A percentile compares a stretch with the other conserved stretches of the same genome.
Conservation (phyloP, 176 grass and related monocot species). For the Pontederia crassipes region DNA sequence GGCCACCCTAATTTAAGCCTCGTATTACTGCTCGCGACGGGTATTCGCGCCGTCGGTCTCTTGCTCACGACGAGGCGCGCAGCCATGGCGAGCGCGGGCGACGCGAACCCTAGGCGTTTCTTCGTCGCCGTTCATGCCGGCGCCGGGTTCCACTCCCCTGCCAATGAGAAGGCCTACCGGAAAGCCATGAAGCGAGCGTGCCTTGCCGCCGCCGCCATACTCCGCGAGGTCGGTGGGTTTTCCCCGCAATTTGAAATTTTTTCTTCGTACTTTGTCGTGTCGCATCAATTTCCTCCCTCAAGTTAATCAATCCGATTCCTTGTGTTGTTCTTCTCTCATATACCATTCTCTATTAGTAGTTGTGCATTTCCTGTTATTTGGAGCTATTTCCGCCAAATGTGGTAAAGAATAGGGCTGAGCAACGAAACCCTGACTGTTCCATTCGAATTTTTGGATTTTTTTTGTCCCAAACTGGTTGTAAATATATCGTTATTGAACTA, state of each 20-base stretch:
- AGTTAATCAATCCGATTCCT: too few species aligned
- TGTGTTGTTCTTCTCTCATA: too few species aligned
- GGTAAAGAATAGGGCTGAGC: background rate
- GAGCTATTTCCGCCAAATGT: background rate
- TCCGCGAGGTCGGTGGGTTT: conserved; percentile 31
- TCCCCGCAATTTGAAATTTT: background rate
- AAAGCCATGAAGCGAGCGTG: conserved; percentile 75
- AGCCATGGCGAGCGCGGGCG: conserved; percentile 4
- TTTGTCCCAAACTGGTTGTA: too few species aligned
- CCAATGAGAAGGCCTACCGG: conserved; percentile 66
- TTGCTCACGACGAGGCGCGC: conserved; percentile 12
- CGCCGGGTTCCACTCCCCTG: conserved; percentile 68
- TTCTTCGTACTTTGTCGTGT: background rate
- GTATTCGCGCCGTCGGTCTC: background rate
- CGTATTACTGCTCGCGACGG: too few species aligned
- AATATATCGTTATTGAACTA: too few species aligned
- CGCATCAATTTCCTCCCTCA: too few species aligned
- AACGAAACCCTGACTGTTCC: too few species aligned
- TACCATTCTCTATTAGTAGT: too few species aligned
- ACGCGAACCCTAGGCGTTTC: conserved; percentile 26
- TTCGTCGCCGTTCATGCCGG: conserved; percentile 79
- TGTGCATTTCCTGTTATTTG: too few species aligned
- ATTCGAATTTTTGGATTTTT: too few species aligned
- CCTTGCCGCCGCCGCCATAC: conserved; percentile 48
- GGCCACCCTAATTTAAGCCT: too few species aligned